A percentile compares a stretch with the other conserved stretches of the same genome.
phyloP scores from a whole-genome alignment of 2,329 filamentous ascomycete genomes.

The Fusarium drepaniforme region DNA sequence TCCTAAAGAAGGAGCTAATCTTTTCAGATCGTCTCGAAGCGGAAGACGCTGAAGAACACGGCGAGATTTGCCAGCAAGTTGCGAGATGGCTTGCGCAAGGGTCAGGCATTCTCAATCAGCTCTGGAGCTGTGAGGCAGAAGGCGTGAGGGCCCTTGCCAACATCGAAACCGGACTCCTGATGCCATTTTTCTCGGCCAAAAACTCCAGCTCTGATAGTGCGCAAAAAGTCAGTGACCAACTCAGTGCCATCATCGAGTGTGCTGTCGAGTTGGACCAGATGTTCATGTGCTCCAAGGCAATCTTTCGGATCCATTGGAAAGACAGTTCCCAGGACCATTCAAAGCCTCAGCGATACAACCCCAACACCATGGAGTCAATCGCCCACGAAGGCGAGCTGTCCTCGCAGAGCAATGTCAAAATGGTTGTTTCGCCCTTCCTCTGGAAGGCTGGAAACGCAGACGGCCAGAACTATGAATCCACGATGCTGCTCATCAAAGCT shows the following conservation, averaged over 20 bases:
- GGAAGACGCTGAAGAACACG: fast-evolving
- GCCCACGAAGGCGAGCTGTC: fast-evolving
- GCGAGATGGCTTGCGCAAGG: slow-evolving; percentile 24
- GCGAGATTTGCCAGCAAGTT: background rate
- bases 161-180: background rate
- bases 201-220: fast-evolving
- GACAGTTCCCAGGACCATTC: fast-evolving
- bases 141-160: fast-evolving
- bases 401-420: background rate
- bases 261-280: slow-evolving; percentile 24
- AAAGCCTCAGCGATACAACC: background rate
- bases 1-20: background rate
- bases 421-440: slow-evolving; percentile 12
- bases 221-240: background rate
- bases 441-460: slow-evolving; percentile 14
- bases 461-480: slow-evolving; percentile 7
- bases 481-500: slow-evolving; percentile 8
- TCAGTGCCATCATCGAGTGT: background rate
- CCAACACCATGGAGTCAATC: background rate
- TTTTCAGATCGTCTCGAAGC: background rate
- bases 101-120: fast-evolving
- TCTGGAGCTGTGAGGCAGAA: background rate
- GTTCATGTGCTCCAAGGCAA: slow-evolving; percentile 19
- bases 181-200: background rate
- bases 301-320: background rate